Base-by-base conservation (phyloP, 768 basidiomycete species). In the Sutorius australiensis region DNA sequence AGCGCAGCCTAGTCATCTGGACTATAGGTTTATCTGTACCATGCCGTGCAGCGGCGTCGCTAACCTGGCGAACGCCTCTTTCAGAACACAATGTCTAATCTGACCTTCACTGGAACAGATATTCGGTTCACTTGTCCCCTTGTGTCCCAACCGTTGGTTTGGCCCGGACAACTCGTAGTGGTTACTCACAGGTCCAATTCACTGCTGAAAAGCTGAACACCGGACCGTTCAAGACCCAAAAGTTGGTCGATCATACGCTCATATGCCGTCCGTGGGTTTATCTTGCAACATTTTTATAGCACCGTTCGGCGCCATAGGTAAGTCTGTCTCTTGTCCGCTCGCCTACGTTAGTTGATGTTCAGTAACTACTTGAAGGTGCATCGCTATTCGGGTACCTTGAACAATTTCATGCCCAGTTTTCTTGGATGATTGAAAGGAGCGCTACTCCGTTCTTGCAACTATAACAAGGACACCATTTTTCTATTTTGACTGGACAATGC, bases 301-400 rank as follows among this genome's bases (percentile, higher is more conserved):
- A n/a, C 61, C 56, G 24, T 63, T 63, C 53, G 52, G 61, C 21
- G 51, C 59, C 17, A 61, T 64, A 30, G 55, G 55, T 61, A 33
- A 16, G 37, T n/a, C n/a, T 13, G 14, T n/a, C 13, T 12, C 36
- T n/a, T 16, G 34, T 32, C 38, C 3, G 24, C 12, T 28, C 13
- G 1, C 3, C 5, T 10, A 1, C 10, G 19, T 33, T 10, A 13
- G 21, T 40, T 50, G 21, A 48, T 33, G 19, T 19, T 19, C 5
- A 6, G 6, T 46, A 24, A 24, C 24, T 24, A 6, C 34, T 2
- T 8, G 14, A 45, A 60, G 58, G 61, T 6, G 58, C 55, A 28
- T 58, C 55, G 21, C 55, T 63, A 28, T 60, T 60, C 28, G 61
- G 61, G 58, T 63, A 42, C 16, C 54, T 62, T 6, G 31, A 40